Evolutionary conservation across 2,329 filamentous ascomycete genomes (phyloP).

Genomic region (Fusarium sp.): DNA sequence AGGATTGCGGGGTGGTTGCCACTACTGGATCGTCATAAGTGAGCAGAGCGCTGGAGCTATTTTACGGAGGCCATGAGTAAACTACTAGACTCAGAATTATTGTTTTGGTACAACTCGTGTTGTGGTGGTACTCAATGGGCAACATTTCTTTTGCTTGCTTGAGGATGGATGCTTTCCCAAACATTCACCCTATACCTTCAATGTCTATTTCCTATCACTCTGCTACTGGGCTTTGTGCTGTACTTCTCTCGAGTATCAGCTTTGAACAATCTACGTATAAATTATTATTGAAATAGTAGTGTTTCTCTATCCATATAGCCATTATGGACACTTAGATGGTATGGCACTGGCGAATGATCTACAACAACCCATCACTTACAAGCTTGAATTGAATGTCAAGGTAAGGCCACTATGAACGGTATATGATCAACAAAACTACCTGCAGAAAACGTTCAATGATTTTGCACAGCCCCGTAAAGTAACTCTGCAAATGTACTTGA

Average conservation of each 20-base stretch:
- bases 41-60: background rate
- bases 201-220: background rate
- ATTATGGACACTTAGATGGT: accelerated
- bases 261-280: background rate
- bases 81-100: background rate
- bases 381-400: background rate
- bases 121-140: background rate
- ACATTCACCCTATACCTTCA: background rate
- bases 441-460: background rate
- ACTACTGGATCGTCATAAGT: background rate
- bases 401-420: background rate
- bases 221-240: background rate
- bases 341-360: too few species aligned
- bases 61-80: background rate
- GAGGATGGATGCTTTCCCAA: too few species aligned
- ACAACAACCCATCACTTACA: background rate
- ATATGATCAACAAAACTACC: background rate
- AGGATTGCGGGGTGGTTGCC: background rate
- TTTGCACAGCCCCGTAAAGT: background rate
- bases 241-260: background rate
- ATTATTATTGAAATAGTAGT: accelerated
- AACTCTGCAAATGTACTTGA: background rate
- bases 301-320: accelerated
- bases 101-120: background rate
- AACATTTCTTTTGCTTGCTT: background rate